Evolutionary conservation across 2,329 filamentous ascomycete species (phyloP), one percentile per base, ranked within the genome.

Genomic region (Xylaria multiplex): DNA sequence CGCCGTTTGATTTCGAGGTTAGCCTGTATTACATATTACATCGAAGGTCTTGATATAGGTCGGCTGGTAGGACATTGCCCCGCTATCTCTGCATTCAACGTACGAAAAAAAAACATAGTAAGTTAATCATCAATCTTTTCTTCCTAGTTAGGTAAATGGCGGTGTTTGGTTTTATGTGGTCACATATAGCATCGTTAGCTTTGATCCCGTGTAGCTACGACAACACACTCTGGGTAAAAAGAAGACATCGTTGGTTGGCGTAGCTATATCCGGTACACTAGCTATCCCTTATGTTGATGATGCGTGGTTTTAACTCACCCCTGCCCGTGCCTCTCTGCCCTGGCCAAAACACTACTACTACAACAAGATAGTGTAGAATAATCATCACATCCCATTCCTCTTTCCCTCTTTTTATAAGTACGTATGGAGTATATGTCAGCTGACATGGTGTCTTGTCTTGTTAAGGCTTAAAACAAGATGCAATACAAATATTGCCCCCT

Each of bases 401-500:
- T 11, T 14, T 42, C 19, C 54, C 32, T 57, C 19, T 57, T 57
- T 32, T 57, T 49, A n/a, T n/a, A n/a, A n/a, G n/a, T 59, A 59
- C 32, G 30, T 37, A 49, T 27, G 45, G 32, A 30, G 24, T 50
- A 13, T 50, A 7, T 32, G 11, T 50, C 24, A 30, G 32, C 35
- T 52, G 22, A 24, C 30, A 50, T 50, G 2, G 27, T 27, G 27
- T 27, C 27, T 27, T 27, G 27, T 52, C 57, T 59, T 14, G 35
- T 53, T 53, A 27, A 45, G 58, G 58, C 22, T 35, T 43, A 35
- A 27, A 30, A 48, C 11, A 27, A 2, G 19, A 46, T 46, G 54
- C 54, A 57, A 46, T 30, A 24, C 19, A 19, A 50, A 52, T 45
- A 59, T 46, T 19, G 30, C 42, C 27, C 32, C 46, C 50, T 14